These are phyloP conservation scores for Sanghuangporus baumii DNA, from an alignment of 1,284 basidiomycete genomes.

Conservation along the genomic window DNA sequence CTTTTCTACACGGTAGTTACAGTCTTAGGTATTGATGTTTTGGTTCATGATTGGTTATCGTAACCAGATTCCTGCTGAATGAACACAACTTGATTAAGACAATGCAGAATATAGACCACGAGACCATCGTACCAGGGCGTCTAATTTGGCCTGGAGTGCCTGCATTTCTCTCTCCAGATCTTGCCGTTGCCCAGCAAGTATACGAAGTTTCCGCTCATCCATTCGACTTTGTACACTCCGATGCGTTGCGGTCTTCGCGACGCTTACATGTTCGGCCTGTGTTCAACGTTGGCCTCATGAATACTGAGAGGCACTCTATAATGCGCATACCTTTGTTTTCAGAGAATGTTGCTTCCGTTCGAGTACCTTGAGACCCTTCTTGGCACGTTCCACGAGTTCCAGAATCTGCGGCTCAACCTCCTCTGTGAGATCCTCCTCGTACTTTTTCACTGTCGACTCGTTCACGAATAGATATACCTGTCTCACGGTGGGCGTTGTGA, in stretches of 20 bases:
- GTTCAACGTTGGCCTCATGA: constrained; percentile 34
- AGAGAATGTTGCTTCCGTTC: constrained; percentile 53
- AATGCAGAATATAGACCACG: background rate
- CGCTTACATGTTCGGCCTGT: constrained; percentile 39
- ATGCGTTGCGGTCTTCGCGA: constrained; percentile 41
- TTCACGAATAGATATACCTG: constrained; percentile 69
- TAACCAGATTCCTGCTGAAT: background rate
- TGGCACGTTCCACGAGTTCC: constrained; percentile 64
- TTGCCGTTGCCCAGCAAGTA: constrained; percentile 57
- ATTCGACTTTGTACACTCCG: constrained; percentile 34
- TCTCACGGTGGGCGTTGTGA: background rate
- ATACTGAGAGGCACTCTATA: constrained; percentile 31
- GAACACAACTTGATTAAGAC: background rate
- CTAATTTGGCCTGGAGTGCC: constrained; percentile 52
- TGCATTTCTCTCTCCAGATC: constrained; percentile 51
- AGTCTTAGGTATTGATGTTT: background rate
- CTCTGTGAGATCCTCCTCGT: constrained; percentile 66
- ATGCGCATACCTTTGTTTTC: constrained; percentile 48
- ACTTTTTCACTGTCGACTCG: constrained; percentile 59
- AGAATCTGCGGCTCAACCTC: constrained; percentile 75
- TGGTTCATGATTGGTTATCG: constrained; percentile 5
- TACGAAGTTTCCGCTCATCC: constrained; percentile 56
- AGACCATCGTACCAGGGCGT: constrained; percentile 37
- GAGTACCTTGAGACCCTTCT: constrained; percentile 55
- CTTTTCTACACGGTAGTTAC: background rate